Base-by-base conservation (phyloP, 805 yeast genomes). In the Wickerhamiella occidentalis region DNA sequence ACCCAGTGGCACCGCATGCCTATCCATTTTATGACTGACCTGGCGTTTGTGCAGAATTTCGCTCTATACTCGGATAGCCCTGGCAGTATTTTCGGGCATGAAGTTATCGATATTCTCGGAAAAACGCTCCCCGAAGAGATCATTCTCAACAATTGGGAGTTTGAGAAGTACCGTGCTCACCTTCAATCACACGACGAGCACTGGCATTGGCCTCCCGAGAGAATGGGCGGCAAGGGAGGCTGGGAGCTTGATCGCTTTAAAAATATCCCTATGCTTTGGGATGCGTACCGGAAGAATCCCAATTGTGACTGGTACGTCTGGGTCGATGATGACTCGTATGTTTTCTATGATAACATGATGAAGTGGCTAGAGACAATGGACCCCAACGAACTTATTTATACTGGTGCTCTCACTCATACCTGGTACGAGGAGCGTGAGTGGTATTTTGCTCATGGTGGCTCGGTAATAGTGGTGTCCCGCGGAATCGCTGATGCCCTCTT, bases 371-470 rank as follows among this genome's bases (percentile, higher is more conserved):
- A 45, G 13, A 47, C 53, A 4, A 43, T 54, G 29, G 56, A 65
- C 45, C 63, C 62, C 15, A 52, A 55, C 17, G 56, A 64, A 23
- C 52, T 56, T 17, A 46, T 54, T 25, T 67, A 65, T 49, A 50
- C 64, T 30, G 71, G 70, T 1, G 49, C 58, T 1, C 58, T 57
- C 1, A 64, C 64, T 19, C 49, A 51, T 22, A 37, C 50, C 29
- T 28, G 17, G 19, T 40, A 12, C 22, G 26, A 26, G 26, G 45
- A 30, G 12, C 13, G n/a, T 5, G 30, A 15, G 18, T 40, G 19
- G 23, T 17, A 25, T 21, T 67, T 66, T 52, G 69, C 68, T 12
- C 68, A 67, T 49, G 71, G 71, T n/a, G 71, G 69, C 6, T 55
- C 65, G 1, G 70, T 68, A 7, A 62, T 65, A 3, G 58, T 64